A percentile compares a stretch with the other conserved stretches of the same genome.
Conservation (phyloP, 345 rosid genomes). For the Anastatica hierochuntica region DNA sequence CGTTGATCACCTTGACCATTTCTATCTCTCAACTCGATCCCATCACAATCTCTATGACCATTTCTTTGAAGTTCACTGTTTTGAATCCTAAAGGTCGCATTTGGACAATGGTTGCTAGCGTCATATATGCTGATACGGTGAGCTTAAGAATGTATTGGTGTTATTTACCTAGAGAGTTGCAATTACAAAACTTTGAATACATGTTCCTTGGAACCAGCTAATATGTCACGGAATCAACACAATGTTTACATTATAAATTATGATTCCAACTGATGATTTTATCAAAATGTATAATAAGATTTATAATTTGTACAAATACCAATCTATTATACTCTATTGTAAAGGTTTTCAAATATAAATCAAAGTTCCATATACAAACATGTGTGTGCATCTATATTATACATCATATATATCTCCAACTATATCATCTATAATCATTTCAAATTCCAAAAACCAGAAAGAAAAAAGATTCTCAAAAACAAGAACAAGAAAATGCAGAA, state of each 20-base stretch:
- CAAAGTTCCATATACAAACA: conserved; percentile 14
- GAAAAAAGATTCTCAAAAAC: not conserved
- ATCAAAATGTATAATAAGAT: not conserved
- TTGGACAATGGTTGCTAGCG: conserved; percentile 99
- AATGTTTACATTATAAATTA: no score
- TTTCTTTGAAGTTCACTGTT: conserved; percentile 64
- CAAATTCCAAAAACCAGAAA: not conserved
- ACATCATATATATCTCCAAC: not conserved
- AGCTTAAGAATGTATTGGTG: not conserved
- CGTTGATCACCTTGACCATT: conserved; percentile 1
- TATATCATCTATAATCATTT: not conserved
- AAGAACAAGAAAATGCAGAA: conserved; percentile 28
- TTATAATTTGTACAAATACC: not conserved
- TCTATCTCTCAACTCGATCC: not conserved
- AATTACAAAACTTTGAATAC: not conserved
- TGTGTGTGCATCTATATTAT: not conserved
- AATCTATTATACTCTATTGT: not conserved
- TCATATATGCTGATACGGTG: conserved; percentile 94
- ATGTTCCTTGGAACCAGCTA: no score
- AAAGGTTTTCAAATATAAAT: not conserved
- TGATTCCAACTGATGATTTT: no score
- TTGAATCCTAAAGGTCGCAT: conserved; percentile 91
- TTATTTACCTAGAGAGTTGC: not conserved
- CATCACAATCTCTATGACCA: no score
- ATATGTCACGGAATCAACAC: no score